Evolutionary conservation across 1,284 basidiomycete species (phyloP).

Genomic region (Sporisorium reilianum): DNA sequence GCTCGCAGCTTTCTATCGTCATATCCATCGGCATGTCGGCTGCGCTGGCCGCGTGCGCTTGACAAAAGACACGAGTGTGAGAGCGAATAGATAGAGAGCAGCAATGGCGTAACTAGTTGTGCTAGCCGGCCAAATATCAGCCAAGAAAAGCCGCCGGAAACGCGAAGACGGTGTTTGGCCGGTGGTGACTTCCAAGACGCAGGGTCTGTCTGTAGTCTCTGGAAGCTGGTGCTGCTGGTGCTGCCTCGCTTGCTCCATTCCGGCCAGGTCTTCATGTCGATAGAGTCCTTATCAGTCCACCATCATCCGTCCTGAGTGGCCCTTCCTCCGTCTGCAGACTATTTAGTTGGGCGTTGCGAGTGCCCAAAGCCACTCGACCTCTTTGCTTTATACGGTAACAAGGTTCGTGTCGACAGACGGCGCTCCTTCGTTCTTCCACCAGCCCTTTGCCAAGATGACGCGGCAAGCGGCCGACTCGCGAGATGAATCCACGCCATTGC

Average conservation of each 20-base stretch:
- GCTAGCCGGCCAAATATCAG: not conserved
- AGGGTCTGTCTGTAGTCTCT: not conserved
- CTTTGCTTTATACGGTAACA: not conserved
- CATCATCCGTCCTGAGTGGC: not conserved
- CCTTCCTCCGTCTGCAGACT: not conserved
- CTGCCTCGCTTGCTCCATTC: not conserved
- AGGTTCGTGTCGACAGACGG: not conserved
- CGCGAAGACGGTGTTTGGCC: not conserved
- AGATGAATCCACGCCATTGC: slow-evolving; percentile 36
- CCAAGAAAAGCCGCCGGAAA: not conserved
- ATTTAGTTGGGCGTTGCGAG: not conserved
- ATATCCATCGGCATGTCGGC: not conserved
- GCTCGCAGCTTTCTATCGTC: not conserved
- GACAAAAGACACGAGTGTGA: not conserved
- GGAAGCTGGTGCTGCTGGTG: not conserved
- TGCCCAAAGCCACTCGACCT: not conserved
- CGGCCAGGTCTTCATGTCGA: not conserved
- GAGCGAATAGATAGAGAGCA: not conserved
- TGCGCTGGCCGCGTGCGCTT: not conserved
- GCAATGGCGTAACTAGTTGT: not conserved
- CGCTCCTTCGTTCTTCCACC: not conserved
- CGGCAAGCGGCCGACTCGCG: slow-evolving; percentile 6
- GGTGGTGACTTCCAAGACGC: not conserved
- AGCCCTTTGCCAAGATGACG: slow-evolving; percentile 18
- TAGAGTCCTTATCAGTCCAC: not conserved